Base-by-base conservation (phyloP, 495 filamentous ascomycete genomes). In the Podospora pseudopauciseta region DNA sequence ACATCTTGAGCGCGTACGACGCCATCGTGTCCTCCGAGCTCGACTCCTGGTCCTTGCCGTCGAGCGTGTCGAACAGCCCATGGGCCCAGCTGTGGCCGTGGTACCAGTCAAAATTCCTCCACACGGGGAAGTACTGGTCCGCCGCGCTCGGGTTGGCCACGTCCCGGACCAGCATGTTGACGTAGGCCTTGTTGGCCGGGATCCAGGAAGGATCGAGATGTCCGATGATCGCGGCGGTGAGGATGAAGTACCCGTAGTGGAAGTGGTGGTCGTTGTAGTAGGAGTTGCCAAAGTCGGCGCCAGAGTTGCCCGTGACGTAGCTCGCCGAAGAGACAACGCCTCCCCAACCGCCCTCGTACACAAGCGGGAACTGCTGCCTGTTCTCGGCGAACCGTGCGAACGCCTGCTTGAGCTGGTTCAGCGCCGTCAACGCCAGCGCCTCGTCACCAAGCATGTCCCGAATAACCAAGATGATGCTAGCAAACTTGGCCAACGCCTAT, bases 221-320 rank as follows among this genome's bases (percentile, higher is more conserved):
- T 9, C 87, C 94, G 63, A 98, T 93, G 59, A 95, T 86, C 9
- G 95, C 91, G 9, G 93, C 95, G 1, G 93, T 85, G 67, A 92
- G 92, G 75, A 99, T 89, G 79, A 96, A 96, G 77, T 99, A 97
- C 44, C 90, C 87, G 68, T 84, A 86, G 74, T 97, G 96, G 80
- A 99, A 99, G 77, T 99, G 96, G 73, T 98, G 96, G 74, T 99
- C 95, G 74, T 97, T 97, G 83, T 97, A 97, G 69, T 87, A 87
- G 1, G 88, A 88, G 73, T 94, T 93, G 63, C 92, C 92, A 74
- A 94, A 95, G 73, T 96, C 92, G 55, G 78, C 84, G 7, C 89
- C 88, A 5, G 83, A 70, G 71, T 97, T 87, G 11, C 90, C 86
- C 15, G 85, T 92, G n/a, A 77, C 75, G 75, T 96, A 99, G 7